These are phyloP conservation scores for Globisporangium heterothallicum DNA, from an alignment of 352 stramenopile genomes.

Conservation along the genomic window DNA sequence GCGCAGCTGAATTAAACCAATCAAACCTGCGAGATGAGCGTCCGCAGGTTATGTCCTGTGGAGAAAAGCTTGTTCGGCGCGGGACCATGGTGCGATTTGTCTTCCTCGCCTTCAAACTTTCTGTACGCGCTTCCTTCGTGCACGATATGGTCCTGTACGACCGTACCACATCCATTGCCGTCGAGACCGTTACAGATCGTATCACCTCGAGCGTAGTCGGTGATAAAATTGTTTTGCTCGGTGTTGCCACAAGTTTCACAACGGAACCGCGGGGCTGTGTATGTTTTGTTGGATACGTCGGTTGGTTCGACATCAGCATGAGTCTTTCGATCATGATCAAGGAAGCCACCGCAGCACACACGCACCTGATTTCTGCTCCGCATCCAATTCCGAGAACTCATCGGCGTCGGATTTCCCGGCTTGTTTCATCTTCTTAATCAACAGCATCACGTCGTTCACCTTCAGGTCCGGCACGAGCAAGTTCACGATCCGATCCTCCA, in stretches of 20 bases:
- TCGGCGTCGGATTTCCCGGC: constrained; percentile 85
- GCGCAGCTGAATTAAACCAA: background rate
- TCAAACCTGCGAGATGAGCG: constrained; percentile 87
- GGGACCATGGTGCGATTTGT: constrained; percentile 95
- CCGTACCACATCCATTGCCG: constrained; percentile 89
- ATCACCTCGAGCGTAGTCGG: constrained; percentile 82
- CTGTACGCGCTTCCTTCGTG: constrained; percentile 94
- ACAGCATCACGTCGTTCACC: constrained; percentile 82
- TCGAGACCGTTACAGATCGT: constrained; percentile 86
- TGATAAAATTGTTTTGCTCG: constrained; percentile 89
- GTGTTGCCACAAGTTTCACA: constrained; percentile 86
- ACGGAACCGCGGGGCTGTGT: constrained; percentile 64
- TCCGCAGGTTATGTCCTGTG: constrained; percentile 93
- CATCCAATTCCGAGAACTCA: constrained; percentile 82
- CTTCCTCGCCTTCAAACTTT: constrained; percentile 96
- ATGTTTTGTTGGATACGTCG: no score
- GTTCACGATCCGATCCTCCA: constrained; percentile 87
- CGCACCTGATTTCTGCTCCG: constrained; percentile 79
- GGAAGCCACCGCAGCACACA: background rate
- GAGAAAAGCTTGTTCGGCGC: constrained; percentile 94
- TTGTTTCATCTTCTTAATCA: constrained; percentile 89
- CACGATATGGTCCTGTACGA: constrained; percentile 94
- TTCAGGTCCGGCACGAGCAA: constrained; percentile 81
- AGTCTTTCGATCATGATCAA: no score
- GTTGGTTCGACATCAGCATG: constrained; percentile 3